Evolutionary conservation across 192 early-diverging fungal genomes (phyloP).

Genomic region (Linderina pennispora): DNA sequence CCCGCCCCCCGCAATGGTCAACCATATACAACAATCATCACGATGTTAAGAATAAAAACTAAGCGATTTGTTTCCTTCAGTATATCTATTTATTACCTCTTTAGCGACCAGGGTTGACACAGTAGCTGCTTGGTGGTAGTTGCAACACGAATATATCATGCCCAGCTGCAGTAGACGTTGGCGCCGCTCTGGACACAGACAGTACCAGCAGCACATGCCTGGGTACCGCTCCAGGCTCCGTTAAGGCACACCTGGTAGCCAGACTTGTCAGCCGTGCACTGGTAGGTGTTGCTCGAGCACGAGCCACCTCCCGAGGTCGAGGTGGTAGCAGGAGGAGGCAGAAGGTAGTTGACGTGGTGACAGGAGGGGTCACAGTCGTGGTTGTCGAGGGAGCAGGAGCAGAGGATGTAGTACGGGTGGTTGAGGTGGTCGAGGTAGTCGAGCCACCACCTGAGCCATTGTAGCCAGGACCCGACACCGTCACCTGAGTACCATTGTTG

Average conservation of each 20-base stretch:
- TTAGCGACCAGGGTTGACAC: too few species aligned
- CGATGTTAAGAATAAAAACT: too few species aligned
- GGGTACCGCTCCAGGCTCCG: background rate
- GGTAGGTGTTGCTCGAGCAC: background rate
- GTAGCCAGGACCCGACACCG: conserved; percentile 2
- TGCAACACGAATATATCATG: too few species aligned
- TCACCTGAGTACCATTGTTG: background rate
- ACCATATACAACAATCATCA: too few species aligned
- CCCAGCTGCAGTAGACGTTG: background rate
- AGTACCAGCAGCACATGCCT: background rate
- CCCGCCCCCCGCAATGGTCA: too few species aligned
- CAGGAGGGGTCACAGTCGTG: background rate
- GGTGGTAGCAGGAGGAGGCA: background rate
- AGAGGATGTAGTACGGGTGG: background rate
- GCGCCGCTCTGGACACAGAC: background rate
- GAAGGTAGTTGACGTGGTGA: background rate
- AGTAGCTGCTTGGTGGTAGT: too few species aligned
- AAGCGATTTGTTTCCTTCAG: too few species aligned
- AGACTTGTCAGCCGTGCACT: background rate
- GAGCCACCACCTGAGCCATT: background rate
- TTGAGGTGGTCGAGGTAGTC: background rate
- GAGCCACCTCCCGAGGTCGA: background rate
- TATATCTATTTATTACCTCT: too few species aligned
- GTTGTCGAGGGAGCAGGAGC: background rate
- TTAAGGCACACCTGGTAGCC: background rate